Evolutionary conservation across 257 asterid genomes (phyloP).

Genomic region (Eustoma russellianum): DNA sequence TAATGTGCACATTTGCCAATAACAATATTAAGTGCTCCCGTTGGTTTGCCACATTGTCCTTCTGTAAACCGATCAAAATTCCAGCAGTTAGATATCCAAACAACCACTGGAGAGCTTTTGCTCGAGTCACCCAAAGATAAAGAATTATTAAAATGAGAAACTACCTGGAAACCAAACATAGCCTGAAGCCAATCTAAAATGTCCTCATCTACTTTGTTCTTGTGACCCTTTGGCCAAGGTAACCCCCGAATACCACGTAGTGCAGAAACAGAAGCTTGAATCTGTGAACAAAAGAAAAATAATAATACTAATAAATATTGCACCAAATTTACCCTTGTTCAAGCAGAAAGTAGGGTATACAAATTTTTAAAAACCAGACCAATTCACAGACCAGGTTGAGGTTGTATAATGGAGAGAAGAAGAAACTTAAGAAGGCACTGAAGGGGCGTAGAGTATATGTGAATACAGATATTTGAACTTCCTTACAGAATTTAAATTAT

Average conservation of each 20-base stretch:
- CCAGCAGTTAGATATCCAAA: neutral
- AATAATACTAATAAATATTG: too few species aligned
- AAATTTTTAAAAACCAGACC: too few species aligned
- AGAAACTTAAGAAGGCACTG: too few species aligned
- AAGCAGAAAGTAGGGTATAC: too few species aligned
- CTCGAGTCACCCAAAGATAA: neutral
- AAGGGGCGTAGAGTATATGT: too few species aligned
- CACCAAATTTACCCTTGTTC: too few species aligned
- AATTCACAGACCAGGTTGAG: too few species aligned
- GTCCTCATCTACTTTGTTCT: conserved; percentile 76
- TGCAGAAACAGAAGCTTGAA: conserved; percentile 89
- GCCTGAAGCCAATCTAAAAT: conserved; percentile 90
- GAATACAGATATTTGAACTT: too few species aligned
- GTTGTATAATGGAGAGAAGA: too few species aligned
- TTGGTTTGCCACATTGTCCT: conserved; percentile 84
- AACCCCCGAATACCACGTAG: conserved; percentile 91
- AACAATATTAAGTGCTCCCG: conserved; percentile 90
- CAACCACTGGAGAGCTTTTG: neutral
- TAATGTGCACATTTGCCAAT: conserved; percentile 92
- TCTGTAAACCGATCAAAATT: conserved; percentile 42
- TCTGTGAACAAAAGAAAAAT: conserved; percentile 28
- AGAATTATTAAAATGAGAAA: neutral
- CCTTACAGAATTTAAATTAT: too few species aligned
- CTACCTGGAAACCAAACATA: conserved; percentile 98
- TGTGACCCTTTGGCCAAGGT: conserved; percentile 85